Percentiles rank a stretch among this genome's conserved stretches.
phyloP scores from a whole-genome alignment of 257 asterid species.

The Solanum ossicruentum region DNA sequence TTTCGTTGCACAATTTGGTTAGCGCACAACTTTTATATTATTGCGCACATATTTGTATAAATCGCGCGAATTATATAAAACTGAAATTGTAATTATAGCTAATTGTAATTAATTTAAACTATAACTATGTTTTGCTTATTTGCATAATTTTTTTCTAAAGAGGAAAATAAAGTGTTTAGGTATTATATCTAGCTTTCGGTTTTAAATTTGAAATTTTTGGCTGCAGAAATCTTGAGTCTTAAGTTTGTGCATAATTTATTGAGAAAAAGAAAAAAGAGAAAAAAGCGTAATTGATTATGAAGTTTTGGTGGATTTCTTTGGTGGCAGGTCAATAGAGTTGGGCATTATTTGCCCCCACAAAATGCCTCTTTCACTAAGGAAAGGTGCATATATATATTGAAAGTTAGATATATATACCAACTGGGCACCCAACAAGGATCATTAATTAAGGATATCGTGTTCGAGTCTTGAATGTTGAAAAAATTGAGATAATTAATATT shows the following conservation, averaged over 20 bases:
- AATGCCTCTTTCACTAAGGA: background rate
- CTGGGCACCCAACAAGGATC: background rate
- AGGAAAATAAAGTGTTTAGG: too few species aligned
- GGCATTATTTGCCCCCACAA: background rate
- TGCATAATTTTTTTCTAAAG: too few species aligned
- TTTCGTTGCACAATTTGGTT: too few species aligned
- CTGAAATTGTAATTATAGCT: too few species aligned
- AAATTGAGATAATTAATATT: background rate
- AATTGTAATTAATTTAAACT: too few species aligned
- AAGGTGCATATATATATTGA: background rate
- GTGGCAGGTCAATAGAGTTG: background rate
- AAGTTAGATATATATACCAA: background rate
- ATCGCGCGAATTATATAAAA: too few species aligned
- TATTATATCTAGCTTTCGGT: slow-evolving; percentile 1
- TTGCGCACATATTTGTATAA: too few species aligned
- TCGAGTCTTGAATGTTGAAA: background rate
- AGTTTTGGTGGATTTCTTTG: background rate
- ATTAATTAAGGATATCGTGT: background rate
- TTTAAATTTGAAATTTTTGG: background rate
- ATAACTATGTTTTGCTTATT: too few species aligned
- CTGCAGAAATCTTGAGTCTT: slow-evolving; percentile 1
- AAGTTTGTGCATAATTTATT: background rate
- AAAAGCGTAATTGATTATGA: background rate
- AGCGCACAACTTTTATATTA: too few species aligned
- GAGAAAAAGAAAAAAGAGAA: background rate